Base-by-base conservation (phyloP, 1,139 yeast genomes). In the Hanseniaspora gamundiae region DNA sequence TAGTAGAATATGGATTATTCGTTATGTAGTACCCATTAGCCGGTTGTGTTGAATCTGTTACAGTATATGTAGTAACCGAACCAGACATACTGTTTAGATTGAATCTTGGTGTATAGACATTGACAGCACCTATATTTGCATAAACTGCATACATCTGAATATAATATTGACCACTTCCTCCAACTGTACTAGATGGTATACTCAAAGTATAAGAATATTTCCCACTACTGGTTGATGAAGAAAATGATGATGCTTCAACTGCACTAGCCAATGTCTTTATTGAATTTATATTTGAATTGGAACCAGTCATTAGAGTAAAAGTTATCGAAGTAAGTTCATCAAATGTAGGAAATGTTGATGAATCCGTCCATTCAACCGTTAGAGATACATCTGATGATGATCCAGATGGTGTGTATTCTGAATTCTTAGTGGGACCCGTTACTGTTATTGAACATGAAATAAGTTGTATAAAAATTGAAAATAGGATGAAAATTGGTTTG, bases 71-170 rank as follows among this genome's bases (percentile, higher is more conserved):
- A 6, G 73, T 68, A 17, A 51, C 51, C 1, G 77, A 48, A 31
- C 95, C 95, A 1, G 74, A 60, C 94, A 87, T 83, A 13, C 80
- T 87, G 0, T 69, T 61, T 49, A 87, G 67, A 38, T 61, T 51
- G 63, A 87, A 82, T 55, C 94, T 69, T 31, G 73, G 69, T 1
- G 93, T 62, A 61, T 87, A 87, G 56, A 80, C 84, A 52, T 76
- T 78, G n/a, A 88, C 69, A 53, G 62, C 62, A 14, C 79, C 80
- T 9, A 55, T 49, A 1, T 55, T 45, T 10, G 73, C 61, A n/a
- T 48, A 45, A 0, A 33, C 36, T 4, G 77, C 69, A 51, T 69
- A 75, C 35, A 87, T 59, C 63, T 87, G 95, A 52, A 87, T 64
- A 59, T 65, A 86, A 60, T 73, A 87, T 48, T 65, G 65, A 22